Base-by-base conservation (phyloP, 345 rosid genomes). In the Citrus glauca region DNA sequence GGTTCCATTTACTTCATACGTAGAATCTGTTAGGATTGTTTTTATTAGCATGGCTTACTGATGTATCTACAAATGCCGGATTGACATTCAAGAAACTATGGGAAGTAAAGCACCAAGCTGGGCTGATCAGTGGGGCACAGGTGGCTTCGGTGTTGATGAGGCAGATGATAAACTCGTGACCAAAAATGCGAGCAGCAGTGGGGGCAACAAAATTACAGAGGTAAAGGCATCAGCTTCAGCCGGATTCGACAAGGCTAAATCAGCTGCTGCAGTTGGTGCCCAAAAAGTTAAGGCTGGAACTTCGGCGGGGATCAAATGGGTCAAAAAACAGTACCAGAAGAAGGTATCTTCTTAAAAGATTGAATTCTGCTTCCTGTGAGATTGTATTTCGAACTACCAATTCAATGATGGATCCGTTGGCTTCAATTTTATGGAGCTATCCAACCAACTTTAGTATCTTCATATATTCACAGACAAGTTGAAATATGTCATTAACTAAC, bases 51-150 rank as follows among this genome's bases (percentile, higher is more conserved):
- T 30, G 16, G 75, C 45, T 33, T 20, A 20, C 24, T 50, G 61
- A 16, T 53, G 24, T 53, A 22, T 20, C 7, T 50, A n/a, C 30
- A 70, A 28, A 70, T 27, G 19, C 7, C 25, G 57, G 45, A 25
- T 24, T 17, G 10, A 62, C 37, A 25, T 60, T 60, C 24, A 40
- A 42, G 28, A 16, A 70, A 61, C 27, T 3, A 78, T 82, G 82
- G 79, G 59, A 69, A 56, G 83, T 40, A 73, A 74, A 57, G 66
- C 80, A 13, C 75, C 77, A 20, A 71, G 27, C 55, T 59, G 80
- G 86, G 69, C 79, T 13, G 81, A 83, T 55, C 83, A 70, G 55
- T 74, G 79, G 83, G 80, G 74, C 4, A n/a, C 66, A 17, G 33
- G 61, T 28, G 7, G 37, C 22, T 56, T 37, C 20, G 27, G 40